phyloP scores from a whole-genome alignment of 106 monocot genomes.

The Acorus gramineus region DNA sequence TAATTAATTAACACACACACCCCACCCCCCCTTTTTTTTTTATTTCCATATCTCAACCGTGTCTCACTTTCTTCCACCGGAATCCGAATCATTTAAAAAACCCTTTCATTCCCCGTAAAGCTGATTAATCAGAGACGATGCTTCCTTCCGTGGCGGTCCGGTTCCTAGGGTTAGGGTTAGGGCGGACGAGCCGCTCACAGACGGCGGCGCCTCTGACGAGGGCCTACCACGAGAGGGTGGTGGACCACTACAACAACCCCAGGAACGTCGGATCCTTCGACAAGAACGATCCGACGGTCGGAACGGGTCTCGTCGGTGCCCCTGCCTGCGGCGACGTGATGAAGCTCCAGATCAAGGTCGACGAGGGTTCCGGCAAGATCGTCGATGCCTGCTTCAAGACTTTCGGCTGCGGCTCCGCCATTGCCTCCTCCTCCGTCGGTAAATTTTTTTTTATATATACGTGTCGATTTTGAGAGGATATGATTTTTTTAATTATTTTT shows the following conservation, averaged over 20 bases:
- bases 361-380: constrained; percentile 57
- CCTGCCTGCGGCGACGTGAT: constrained; percentile 88
- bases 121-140: no score
- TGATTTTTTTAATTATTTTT: background rate
- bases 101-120: no score
- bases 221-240: constrained; percentile 74
- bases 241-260: constrained; percentile 84
- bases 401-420: constrained; percentile 87
- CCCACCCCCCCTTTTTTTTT: no score
- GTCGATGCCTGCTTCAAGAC: constrained; percentile 85
- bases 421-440: constrained; percentile 83
- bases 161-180: constrained; percentile 20
- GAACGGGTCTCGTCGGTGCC: constrained; percentile 74
- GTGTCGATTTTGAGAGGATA: background rate
- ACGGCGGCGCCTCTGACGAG: constrained; percentile 2
- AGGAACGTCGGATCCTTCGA: constrained; percentile 87
- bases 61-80: no score
- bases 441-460: background rate
- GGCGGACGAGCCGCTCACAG: background rate
- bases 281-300: constrained; percentile 67
- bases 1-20: no score
- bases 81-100: no score
- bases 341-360: constrained; percentile 90
- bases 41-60: no score
- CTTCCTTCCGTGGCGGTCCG: background rate